Base-by-base conservation (phyloP, 305 asterid genomes). In the Fraxinus xanthoxyloides region DNA sequence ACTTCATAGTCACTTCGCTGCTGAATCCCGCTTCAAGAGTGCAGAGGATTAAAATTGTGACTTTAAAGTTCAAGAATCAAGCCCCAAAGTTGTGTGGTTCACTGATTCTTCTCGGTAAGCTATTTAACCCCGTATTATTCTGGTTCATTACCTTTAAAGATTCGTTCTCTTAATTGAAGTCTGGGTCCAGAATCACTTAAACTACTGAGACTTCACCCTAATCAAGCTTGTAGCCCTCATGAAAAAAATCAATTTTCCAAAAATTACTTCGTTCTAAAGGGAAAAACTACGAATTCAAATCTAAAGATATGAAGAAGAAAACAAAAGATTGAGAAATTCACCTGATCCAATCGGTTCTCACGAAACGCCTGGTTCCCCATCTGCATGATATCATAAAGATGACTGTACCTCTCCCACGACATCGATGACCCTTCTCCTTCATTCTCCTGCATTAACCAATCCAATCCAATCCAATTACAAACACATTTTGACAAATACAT, bases 321-420 rank as follows among this genome's bases (percentile, higher is more conserved):
- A 28, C 13, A 24, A 40, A 24, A 75, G 19, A 38, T 38, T 72
- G 79, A 76, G 77, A 56, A 79, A 76, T 54, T 74, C 54, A 96
- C 99, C 97, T 93, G 96, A 72, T 94, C 97, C 30, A 90, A 84
- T 83, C 92, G 87, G 76, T 85, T 87, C 51, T 86, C 97, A 8
- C 92, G 92, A 81, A 94, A 93, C 4, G 97, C 95, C 34, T 72
- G 81, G 83, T 94, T 96, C 81, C 97, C 99, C 74, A 21, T 67
- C 35, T 86, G 90, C 91, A 94, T 86, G 83, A 91, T 88, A 81
- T 90, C 93, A 81, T 74, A 73, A 65, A 96, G 91, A 86, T 91
- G 88, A 77, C 73, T 81, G 72, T 83, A 88, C 83, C 97, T 86
- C 85, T 93, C 97, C 91, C 82, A 61, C 19, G 97, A 89, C 91